These are phyloP conservation scores for Phytopythium boreale DNA, from an alignment of 352 stramenopile species.

Conservation along the genomic window DNA sequence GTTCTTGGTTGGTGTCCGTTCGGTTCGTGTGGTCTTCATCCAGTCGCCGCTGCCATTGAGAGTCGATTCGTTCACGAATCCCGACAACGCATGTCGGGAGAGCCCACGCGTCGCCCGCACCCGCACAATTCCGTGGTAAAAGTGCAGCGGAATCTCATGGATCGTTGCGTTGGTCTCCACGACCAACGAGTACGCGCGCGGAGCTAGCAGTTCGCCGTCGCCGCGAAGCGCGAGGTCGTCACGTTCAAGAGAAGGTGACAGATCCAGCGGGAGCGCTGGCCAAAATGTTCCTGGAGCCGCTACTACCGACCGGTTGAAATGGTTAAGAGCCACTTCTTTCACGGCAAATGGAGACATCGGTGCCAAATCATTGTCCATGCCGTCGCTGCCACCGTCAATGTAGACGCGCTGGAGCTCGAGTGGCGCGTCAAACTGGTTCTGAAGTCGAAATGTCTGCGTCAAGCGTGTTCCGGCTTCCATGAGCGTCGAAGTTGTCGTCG, in stretches of 20 bases:
- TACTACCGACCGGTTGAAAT: slow-evolving; percentile 21
- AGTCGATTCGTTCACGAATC: slow-evolving; percentile 12
- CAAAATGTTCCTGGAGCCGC: slow-evolving; percentile 20
- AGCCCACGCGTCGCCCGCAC: slow-evolving; percentile 24
- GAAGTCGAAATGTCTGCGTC: slow-evolving; percentile 18
- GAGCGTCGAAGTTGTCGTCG: neutral
- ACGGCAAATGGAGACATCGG: neutral
- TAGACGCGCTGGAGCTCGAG: slow-evolving; percentile 47
- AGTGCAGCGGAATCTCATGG: slow-evolving; percentile 25
- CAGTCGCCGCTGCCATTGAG: neutral
- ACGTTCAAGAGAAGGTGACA: slow-evolving; percentile 12
- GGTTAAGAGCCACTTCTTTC: slow-evolving; percentile 26
- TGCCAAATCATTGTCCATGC: neutral
- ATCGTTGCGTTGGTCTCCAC: slow-evolving; percentile 43
- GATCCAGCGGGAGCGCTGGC: slow-evolving; percentile 25
- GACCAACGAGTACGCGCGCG: slow-evolving; percentile 21
- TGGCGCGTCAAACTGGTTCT: slow-evolving; percentile 39
- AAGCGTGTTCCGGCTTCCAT: slow-evolving; percentile 20
- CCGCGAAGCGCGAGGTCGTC: neutral
- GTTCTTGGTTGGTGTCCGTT: neutral
- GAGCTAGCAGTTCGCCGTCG: slow-evolving; percentile 3
- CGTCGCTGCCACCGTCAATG: slow-evolving; percentile 10
- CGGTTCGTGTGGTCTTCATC: neutral
- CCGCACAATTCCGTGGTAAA: slow-evolving; percentile 37
- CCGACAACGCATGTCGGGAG: slow-evolving; percentile 16